Evolutionary conservation across 176 grass and related monocot genomes (phyloP).

Genomic region (Poa annua): DNA sequence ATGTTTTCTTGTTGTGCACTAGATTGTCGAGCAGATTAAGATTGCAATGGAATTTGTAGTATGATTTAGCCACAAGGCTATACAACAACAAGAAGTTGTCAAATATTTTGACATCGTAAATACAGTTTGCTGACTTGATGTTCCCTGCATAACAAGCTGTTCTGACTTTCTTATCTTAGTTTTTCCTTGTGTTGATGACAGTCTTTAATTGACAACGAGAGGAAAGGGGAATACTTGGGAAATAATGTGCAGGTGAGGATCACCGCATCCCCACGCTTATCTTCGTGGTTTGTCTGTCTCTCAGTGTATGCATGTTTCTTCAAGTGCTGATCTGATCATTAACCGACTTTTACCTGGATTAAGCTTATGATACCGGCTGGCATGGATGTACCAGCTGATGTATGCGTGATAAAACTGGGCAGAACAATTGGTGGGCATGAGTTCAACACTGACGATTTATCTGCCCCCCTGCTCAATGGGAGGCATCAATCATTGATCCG

Average conservation of each 20-base stretch:
- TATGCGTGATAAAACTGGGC: constrained; percentile 62
- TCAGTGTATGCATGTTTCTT: constrained; percentile 34
- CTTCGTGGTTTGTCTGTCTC: constrained; percentile 1
- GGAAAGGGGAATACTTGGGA: constrained; percentile 63
- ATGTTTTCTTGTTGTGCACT: constrained; percentile 20
- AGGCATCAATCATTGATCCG: background rate
- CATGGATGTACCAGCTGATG: constrained; percentile 64
- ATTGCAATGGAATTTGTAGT: background rate
- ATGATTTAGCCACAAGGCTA: constrained; percentile 8
- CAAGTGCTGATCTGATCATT: constrained; percentile 44
- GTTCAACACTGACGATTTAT: background rate
- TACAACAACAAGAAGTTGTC: constrained; percentile 22
- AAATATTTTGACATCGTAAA: background rate
- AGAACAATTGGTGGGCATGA: constrained; percentile 62
- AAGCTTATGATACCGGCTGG: constrained; percentile 60
- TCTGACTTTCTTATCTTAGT: constrained; percentile 12
- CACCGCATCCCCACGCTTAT: background rate
- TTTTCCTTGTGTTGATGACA: constrained; percentile 41
- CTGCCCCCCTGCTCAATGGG: background rate
- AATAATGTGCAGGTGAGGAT: constrained; percentile 67
- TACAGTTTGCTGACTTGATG: constrained; percentile 27
- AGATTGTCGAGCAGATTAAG: constrained; percentile 21
- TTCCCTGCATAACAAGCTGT: constrained; percentile 35
- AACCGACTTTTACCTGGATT: constrained; percentile 41
- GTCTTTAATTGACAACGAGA: constrained; percentile 72